Evolutionary conservation across 495 filamentous ascomycete genomes (phyloP), one percentile per base, ranked within the genome.

Genomic region (Aspergillus sclerotioniger): DNA sequence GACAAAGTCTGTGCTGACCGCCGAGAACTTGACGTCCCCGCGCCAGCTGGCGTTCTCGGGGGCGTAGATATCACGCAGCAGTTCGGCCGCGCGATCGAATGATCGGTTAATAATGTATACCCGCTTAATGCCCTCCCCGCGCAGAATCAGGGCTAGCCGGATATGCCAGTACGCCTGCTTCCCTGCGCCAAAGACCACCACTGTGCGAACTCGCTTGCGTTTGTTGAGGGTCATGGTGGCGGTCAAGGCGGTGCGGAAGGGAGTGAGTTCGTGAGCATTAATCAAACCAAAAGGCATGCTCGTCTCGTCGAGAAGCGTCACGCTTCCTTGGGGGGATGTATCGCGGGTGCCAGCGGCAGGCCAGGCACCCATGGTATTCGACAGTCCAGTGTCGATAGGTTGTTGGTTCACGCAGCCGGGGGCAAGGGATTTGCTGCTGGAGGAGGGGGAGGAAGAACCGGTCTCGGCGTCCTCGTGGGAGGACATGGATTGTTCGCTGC

Each of bases 111-210:
- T 82, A 62, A 96, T 87, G 74, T 88, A 85, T 15, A 96, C 81
- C 48, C 87, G 82, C 58, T 86, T 83, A 62, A 96, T 87, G 6
- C 89, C 90, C 13, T 71, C 59, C 0, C 88, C 86, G 15, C 87
- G 84, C 13, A 96, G 77, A 17, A 90, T 78, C 20, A 98, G 76
- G 0, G 90, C 84, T 12, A 96, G 80, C 0, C 91, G 89, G 51
- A 92, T 84, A 70, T 96, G 92, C 93, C 93, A 98, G 71, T 90
- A 91, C 10, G 94, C 94, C 72, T 96, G 92, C 59, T 86, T 83
- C 20, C 93, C 93, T 12, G 88, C 84, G n/a, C 93, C 94, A 67
- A 98, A 97, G 51, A 96, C 87, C 28, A 86, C 82, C 3, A 96
- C 60, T 10, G 86, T 90, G 61, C 86, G 84, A 29, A 93, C 84